Base-by-base conservation (phyloP, 1,284 basidiomycete genomes). In the Hemileia vastatrix region DNA sequence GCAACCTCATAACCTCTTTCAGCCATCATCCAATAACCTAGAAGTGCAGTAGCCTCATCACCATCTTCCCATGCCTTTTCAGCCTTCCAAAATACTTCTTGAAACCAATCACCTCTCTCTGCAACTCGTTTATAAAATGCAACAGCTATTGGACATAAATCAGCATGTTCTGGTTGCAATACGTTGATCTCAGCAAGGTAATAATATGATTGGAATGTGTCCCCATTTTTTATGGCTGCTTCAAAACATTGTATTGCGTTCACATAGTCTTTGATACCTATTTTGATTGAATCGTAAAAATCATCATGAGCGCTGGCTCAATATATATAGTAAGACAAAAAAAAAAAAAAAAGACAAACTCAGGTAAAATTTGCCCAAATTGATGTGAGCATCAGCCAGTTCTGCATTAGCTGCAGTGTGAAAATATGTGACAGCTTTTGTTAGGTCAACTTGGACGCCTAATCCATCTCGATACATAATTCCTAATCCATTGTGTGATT, bases 11-110 rank as follows among this genome's bases (percentile, higher is more conserved):
- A 86, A 0, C 95, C 95, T 67, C 88, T 80, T 78, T 98, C 95
- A 3, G 90, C 90, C 36, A 91, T 87, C 57, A 95, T 82, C 86
- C 88, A 92, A 88, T 92, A 96, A 53, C 87, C 84, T n/a, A 95
- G 77, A 77, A 95, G 83, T 1, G 88, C 87, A 60, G 65, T 77
- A 73, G 75, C 72, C 59, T 84, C 81, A 6, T 86, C 85, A 1
- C 83, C 86, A 3, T 82, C 79, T 69, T 81, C 81, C 88, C 91
- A 92, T 6, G 84, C 83, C 57, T 81, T 78, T 72, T 94, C 90
- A 0, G 89, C 91, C 23, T 92, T 87, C 50, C 82, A 80, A 24
- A 92, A 77, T n/a, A 89, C 82, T 70, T 92, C 85, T 64, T 90
- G 85, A 36, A 83, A 83, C 92, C 92, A 96, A 15, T 84, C 81